phyloP scores from a whole-genome alignment of 441 rosid genomes.

The Syzygium malaccense region DNA sequence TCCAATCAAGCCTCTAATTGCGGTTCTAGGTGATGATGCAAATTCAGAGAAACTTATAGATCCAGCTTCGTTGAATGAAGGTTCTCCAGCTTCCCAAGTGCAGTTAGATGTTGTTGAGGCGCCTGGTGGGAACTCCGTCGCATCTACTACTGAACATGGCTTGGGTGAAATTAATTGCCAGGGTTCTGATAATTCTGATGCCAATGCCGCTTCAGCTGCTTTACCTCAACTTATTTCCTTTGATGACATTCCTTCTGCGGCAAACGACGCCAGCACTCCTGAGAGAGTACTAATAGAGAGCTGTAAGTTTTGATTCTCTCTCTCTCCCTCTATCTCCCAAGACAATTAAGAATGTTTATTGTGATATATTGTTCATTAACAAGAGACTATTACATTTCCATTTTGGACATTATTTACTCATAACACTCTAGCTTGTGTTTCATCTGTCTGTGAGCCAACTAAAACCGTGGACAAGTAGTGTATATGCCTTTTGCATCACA shows the following conservation, averaged over 20 bases:
- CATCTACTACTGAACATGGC: slow-evolving; percentile 13
- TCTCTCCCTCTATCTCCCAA: neutral
- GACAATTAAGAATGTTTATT: neutral
- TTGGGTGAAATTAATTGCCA: slow-evolving; percentile 36
- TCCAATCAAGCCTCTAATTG: slow-evolving; percentile 24
- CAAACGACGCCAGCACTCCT: slow-evolving; percentile 7
- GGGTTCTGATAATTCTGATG: slow-evolving; percentile 6
- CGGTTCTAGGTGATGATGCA: slow-evolving; percentile 24
- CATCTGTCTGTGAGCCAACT: neutral
- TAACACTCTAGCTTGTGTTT: neutral
- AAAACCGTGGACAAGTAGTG: neutral
- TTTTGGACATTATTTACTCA: neutral
- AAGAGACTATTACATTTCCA: neutral
- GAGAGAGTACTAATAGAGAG: slow-evolving; percentile 17
- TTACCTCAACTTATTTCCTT: slow-evolving; percentile 27
- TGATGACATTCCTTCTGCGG: slow-evolving; percentile 18
- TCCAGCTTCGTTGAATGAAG: slow-evolving; percentile 21
- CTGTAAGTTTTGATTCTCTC: slow-evolving; percentile 32
- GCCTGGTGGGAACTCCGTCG: neutral
- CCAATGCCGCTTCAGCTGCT: slow-evolving; percentile 7
- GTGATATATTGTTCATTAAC: neutral
- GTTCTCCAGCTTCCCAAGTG: slow-evolving; percentile 19
- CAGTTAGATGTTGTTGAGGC: slow-evolving; percentile 18
- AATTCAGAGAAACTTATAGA: slow-evolving; percentile 38
- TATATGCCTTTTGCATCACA: neutral